These are phyloP conservation scores for Annona squamosa DNA, from an alignment of 164 flowering plant species.

Conservation along the genomic window DNA sequence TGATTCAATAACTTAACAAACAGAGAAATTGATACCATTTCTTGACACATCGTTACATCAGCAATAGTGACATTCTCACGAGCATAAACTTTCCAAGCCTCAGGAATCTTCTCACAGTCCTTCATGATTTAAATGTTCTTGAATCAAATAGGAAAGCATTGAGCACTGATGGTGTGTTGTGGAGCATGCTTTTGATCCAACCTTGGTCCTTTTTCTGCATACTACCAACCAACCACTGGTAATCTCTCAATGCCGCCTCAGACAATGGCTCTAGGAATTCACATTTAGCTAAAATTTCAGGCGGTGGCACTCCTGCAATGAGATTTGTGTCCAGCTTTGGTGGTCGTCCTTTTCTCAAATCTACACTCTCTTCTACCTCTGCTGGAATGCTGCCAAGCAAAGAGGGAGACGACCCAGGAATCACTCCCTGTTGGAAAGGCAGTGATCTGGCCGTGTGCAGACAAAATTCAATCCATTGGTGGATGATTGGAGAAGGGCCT, in stretches of 20 bases:
- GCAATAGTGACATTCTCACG: neutral
- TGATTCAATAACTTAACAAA: too few species aligned
- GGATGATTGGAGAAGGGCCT: constrained; percentile 76
- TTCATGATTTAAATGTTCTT: neutral
- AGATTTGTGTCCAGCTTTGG: constrained; percentile 81
- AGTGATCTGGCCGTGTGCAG: constrained; percentile 67
- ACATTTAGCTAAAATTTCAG: constrained; percentile 56
- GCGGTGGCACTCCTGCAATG: constrained; percentile 62
- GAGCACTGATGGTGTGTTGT: constrained; percentile 14
- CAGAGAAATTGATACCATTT: too few species aligned
- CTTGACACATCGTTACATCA: neutral
- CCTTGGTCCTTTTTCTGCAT: constrained; percentile 34
- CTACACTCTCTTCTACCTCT: constrained; percentile 15
- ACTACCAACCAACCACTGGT: constrained; percentile 37
- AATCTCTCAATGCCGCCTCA: constrained; percentile 51
- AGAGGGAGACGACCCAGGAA: constrained; percentile 75
- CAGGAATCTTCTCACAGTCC: neutral
- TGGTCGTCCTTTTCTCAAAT: constrained; percentile 35
- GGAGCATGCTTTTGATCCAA: constrained; percentile 15
- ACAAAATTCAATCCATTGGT: constrained; percentile 95
- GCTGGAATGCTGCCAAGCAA: constrained; percentile 26
- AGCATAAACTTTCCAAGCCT: neutral
- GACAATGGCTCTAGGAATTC: constrained; percentile 85
- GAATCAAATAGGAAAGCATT: constrained; percentile 8
- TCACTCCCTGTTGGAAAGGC: constrained; percentile 69